Base-by-base conservation (phyloP, 257 asterid genomes). In the Echites panduratus region DNA sequence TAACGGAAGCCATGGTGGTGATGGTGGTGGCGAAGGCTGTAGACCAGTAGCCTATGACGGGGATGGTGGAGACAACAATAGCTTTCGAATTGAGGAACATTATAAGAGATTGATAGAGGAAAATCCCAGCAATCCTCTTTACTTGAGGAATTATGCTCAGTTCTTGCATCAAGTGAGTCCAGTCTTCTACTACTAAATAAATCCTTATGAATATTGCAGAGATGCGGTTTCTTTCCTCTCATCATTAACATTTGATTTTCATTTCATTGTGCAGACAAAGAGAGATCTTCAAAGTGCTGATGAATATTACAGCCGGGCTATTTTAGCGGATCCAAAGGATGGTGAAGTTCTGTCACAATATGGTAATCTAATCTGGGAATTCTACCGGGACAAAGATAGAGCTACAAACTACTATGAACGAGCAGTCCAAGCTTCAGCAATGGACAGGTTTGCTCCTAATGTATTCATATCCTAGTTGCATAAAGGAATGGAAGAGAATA, bases 111-210 rank as follows among this genome's bases (percentile, higher is more conserved):
- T 93, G 95, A 19, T 93, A 83, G 86, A 82, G 66, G 85, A 75
- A 66, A 82, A 84, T 85, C 95, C 97, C 4, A 79, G 87, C 35
- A 84, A 90, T 80, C 81, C 97, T 13, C 74, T 93, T 70, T 79
- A 86, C 71, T 82, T 93, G 75, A 87, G 95, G 78, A 93, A 93
- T 82, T 90, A 93, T 81, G 98, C 98, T 11, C 91, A 85, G 73
- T 90, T 89, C 81, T 79, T 90, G 80, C 82, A 93, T 76, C 84
- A 90, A 81, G 98, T 74, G 72, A 71, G 82, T 63, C 14, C 45
- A 12, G 38, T 32, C 57, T n/a, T 53, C 27, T 52, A 17, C 24
- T 49, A 49, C 56, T 49, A 16, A 20, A 12, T 44, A 13, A 13
- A 6, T 0, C 43, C 7, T 58, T 26, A 2, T 58, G 24, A 13